Evolutionary conservation across 1,284 basidiomycete species (phyloP).

Genomic region (Malassezia dermatis): DNA sequence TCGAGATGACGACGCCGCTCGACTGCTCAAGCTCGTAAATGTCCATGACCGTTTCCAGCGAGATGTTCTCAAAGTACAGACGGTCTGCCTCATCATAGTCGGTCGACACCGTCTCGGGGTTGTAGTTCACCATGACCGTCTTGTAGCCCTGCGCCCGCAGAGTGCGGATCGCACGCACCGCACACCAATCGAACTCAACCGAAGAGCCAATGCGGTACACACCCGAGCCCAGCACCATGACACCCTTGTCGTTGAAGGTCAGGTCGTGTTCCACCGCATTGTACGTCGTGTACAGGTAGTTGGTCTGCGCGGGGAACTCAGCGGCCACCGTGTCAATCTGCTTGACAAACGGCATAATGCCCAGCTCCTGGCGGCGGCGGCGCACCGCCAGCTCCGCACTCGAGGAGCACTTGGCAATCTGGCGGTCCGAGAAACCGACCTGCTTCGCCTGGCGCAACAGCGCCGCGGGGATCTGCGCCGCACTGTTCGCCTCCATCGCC

Average conservation of each 20-base stretch:
- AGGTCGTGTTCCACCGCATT: slow-evolving; percentile 88
- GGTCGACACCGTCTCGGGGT: slow-evolving; percentile 96
- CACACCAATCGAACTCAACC: slow-evolving; percentile 99
- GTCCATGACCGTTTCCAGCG: slow-evolving; percentile 87
- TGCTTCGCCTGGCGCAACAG: slow-evolving; percentile 79
- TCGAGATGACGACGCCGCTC: slow-evolving; percentile 83
- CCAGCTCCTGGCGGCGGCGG: slow-evolving; percentile 69
- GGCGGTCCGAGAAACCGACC: slow-evolving; percentile 87
- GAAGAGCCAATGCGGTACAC: slow-evolving; percentile 98
- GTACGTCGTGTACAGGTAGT: slow-evolving; percentile 97
- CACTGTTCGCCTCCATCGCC: slow-evolving; percentile 56
- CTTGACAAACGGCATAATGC: slow-evolving; percentile 84
- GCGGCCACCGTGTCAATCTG: slow-evolving; percentile 98
- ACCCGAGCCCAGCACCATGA: slow-evolving; percentile 94
- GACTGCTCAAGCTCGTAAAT: slow-evolving; percentile 88
- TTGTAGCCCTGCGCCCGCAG: slow-evolving; percentile 85
- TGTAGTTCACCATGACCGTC: slow-evolving; percentile 99
- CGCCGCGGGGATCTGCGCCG: slow-evolving; percentile 59
- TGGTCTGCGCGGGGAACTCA: slow-evolving; percentile 96
- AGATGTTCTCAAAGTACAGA: slow-evolving; percentile 97
- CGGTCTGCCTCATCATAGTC: slow-evolving; percentile 98
- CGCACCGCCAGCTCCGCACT: slow-evolving; percentile 84
- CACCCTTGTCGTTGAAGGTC: slow-evolving; percentile 75
- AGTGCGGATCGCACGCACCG: slow-evolving; percentile 89
- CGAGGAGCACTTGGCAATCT: slow-evolving; percentile 67